A percentile compares a stretch with the other conserved stretches of the same genome.
phyloP scores from a whole-genome alignment of 768 basidiomycete genomes.

The Plicaturopsis crispa region DNA sequence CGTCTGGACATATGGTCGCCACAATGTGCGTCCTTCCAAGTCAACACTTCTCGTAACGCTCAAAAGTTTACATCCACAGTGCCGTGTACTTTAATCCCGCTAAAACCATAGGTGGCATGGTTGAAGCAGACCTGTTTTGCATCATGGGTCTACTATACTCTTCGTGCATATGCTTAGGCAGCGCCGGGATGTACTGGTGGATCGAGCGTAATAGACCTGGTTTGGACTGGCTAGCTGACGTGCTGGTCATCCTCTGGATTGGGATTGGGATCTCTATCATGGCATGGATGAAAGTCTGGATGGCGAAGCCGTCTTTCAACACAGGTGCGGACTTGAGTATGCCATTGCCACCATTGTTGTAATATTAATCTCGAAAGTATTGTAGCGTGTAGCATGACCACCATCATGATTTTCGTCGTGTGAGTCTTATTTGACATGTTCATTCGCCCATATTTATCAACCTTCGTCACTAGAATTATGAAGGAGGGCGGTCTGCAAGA shows the following conservation, averaged over 20 bases:
- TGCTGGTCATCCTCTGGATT: constrained; percentile 73
- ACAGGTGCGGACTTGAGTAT: constrained; percentile 50
- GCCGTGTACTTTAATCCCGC: constrained; percentile 91
- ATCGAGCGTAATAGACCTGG: constrained; percentile 64
- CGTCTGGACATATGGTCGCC: constrained; percentile 87
- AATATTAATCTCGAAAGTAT: not conserved
- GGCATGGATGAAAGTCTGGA: constrained; percentile 91
- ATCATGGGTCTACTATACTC: constrained; percentile 63
- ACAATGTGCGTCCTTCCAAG: constrained; percentile 61
- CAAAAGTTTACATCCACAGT: constrained; percentile 25
- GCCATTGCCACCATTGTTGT: not conserved
- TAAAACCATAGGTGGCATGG: constrained; percentile 87
- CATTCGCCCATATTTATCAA: not conserved
- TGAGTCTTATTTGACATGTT: too few relatives aligned
- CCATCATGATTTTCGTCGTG: constrained; percentile 82
- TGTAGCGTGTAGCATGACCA: constrained; percentile 77
- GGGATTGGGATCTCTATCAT: constrained; percentile 74
- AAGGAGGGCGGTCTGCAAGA: constrained; percentile 82
- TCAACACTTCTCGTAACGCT: not conserved
- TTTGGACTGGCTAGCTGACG: constrained; percentile 68
- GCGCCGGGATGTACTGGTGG: constrained; percentile 77
- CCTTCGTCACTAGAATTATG: constrained; percentile 45
- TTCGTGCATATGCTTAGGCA: constrained; percentile 62
- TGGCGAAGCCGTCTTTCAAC: constrained; percentile 83
- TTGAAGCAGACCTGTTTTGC: constrained; percentile 84